Percentiles rank a stretch among this genome's conserved stretches.
These are phyloP conservation scores for Neckera pumila DNA, from an alignment of 225 moss, liverwort and hornwort genomes.

Conservation along the genomic window DNA sequence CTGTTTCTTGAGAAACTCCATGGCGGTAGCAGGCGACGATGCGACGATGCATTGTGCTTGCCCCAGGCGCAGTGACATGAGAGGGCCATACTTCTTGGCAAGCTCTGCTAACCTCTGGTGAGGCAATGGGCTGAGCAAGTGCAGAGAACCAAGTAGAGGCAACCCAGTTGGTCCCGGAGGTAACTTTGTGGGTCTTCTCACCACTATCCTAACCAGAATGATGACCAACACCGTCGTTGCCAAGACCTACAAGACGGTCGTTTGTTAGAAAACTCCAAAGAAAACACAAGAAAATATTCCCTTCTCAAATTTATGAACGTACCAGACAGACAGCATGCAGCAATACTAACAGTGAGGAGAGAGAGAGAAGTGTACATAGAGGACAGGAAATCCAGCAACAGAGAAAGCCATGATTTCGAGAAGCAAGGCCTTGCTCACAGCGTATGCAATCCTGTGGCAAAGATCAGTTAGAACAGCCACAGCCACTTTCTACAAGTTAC, in stretches of 20 bases:
- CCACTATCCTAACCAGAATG: background rate
- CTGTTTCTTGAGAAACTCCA: slow-evolving; percentile 7
- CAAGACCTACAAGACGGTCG: background rate
- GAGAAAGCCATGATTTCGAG: background rate
- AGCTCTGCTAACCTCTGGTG: background rate
- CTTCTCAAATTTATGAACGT: background rate
- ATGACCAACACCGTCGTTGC: background rate
- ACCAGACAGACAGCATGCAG: background rate
- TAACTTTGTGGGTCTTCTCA: background rate
- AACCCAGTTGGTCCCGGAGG: background rate
- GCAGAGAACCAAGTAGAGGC: background rate
- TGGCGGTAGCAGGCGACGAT: background rate
- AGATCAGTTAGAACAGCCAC: too few species aligned
- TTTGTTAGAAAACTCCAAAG: background rate
- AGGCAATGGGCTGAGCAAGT: background rate
- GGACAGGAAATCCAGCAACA: background rate
- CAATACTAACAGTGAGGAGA: background rate
- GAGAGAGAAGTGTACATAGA: background rate
- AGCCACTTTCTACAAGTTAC: background rate
- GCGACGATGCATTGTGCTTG: background rate
- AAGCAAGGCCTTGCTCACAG: background rate
- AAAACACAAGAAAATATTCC: too few species aligned
- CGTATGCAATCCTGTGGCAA: too few species aligned
- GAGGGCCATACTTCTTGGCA: background rate
- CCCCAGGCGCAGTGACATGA: background rate